Evolutionary conservation across 441 rosid genomes (phyloP), one percentile per base, ranked within the genome.

Genomic region (Populus tomentosa): DNA sequence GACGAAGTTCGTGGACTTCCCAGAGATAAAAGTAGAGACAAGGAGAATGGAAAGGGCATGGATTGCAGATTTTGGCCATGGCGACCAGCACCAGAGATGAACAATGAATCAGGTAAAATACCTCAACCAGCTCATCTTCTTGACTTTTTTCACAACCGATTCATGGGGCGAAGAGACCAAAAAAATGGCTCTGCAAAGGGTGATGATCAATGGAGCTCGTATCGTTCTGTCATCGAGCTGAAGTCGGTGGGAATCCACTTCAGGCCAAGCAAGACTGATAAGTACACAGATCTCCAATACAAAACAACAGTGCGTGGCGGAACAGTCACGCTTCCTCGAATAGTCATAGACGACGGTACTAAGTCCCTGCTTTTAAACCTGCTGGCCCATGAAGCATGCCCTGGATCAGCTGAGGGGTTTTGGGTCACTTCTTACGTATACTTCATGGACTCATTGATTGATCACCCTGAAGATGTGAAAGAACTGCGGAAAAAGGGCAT

Each of bases 301-400:
- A 21, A n/a, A 3, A 1, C 64, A 61, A 61, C 64, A 38, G 0
- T 38, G 42, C 42, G 13, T 38, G 42, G 21, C 9, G 64, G 64
- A 23, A 61, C 11, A 9, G 24, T 61, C 64, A 10, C 21, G 3
- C 21, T 81, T 62, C 76, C 77, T 7, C 77, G 66, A 0, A 18
- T 71, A 3, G 2, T 0, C 8, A 24, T 78, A 2, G 81, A 67
- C 9, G 30, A 62, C 24, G 11, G 7, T 1, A 69, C 83, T 0
- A 67, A 18, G 32, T 9, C 70, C 1, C 26, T 64, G 67, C 21
- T 81, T 7, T 50, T 78, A 35, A 81, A 81, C 76, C 24, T 82
- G 78, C 36, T 81, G 30, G 80, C 85, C 10, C 80, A 75, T 20
- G 85, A 83, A 36, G 68, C 53, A 75, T 72, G 78, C 23, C 23